phyloP scores from a whole-genome alignment of 1,284 basidiomycete genomes.

The Sanghuangporus sanghuang region DNA sequence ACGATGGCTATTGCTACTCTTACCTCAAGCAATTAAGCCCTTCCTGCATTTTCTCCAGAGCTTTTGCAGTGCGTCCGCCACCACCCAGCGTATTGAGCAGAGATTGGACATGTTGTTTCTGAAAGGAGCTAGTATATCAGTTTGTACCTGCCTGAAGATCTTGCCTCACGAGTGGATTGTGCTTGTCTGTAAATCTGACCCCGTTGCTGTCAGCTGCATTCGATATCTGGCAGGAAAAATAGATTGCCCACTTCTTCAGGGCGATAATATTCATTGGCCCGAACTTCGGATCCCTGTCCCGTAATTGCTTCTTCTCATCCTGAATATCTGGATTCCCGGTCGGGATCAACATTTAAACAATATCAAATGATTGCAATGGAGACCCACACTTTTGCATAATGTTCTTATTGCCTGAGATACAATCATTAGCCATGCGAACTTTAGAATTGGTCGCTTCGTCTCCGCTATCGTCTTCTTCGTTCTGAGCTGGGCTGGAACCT shows the following conservation, averaged over 20 bases:
- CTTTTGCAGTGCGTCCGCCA: conserved; percentile 2
- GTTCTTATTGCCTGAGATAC: too few relatives aligned
- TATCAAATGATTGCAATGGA: too few relatives aligned
- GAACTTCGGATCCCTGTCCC: neutral
- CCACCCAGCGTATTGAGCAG: neutral
- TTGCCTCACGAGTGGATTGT: neutral
- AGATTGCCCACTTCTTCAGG: neutral
- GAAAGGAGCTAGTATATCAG: neutral
- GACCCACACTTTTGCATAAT: too few relatives aligned
- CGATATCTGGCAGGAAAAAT: neutral
- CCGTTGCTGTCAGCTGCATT: neutral
- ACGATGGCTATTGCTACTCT: neutral
- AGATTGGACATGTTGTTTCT: neutral
- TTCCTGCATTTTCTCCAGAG: neutral
- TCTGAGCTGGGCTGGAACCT: too few relatives aligned
- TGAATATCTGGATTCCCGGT: too few relatives aligned
- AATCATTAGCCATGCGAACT: too few relatives aligned
- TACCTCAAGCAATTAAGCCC: neutral
- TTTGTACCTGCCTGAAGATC: neutral
- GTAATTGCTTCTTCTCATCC: too few relatives aligned
- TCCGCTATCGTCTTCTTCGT: too few relatives aligned
- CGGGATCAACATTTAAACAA: too few relatives aligned
- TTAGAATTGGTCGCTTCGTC: too few relatives aligned
- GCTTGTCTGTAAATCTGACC: neutral
- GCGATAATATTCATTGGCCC: neutral